Base-by-base conservation (phyloP, 805 yeast species). In the Metschnikowia borealis region DNA sequence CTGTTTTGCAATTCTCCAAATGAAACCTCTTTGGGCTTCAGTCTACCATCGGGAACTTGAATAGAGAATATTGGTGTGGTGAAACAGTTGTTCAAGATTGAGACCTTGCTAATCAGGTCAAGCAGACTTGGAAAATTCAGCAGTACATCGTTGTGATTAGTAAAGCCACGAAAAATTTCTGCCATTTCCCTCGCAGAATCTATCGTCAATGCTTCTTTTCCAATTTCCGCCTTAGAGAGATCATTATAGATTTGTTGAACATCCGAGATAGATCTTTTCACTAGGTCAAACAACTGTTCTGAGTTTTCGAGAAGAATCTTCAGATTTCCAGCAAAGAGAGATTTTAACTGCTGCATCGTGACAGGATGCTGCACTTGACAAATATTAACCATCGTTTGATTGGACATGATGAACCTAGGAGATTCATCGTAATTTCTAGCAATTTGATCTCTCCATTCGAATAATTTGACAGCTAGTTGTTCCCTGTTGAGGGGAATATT, bases 361-460 rank as follows among this genome's bases (percentile, higher is more conserved):
- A 78, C 75, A 3, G 97, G 95, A 31, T 46, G 55, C 7, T 74
- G 68, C 35, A 77, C 58, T 3, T 77, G 69, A 5, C 83, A 83
- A 40, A 94, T 65, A 0, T 84, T 75, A 0, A 84, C 83, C 36
- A 94, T 62, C 13, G 85, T 65, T 58, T 85, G 94, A 61, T 89
- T 90, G 5, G 96, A 81, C 92, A 91, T 85, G 14, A 94, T 74
- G 60, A 73, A 92, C 53, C 95, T 74, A 2, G 85, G 81, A 2
- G 96, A 87, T 68, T 94, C 99, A 65, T 94, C 99, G 43, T 80
- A 77, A 36, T 70, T 57, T 55, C 95, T 77, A 1, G 97, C 98
- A 34, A 78, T 62, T 1, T 53, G 46, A 64, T 94, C 98, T 65
- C 99, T 80, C 97, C 97, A 94, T 39, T 80, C 74, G 58, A 79